These are phyloP conservation scores for Nakataea oryzae DNA, from an alignment of 2,329 filamentous ascomycete genomes.

Conservation along the genomic window DNA sequence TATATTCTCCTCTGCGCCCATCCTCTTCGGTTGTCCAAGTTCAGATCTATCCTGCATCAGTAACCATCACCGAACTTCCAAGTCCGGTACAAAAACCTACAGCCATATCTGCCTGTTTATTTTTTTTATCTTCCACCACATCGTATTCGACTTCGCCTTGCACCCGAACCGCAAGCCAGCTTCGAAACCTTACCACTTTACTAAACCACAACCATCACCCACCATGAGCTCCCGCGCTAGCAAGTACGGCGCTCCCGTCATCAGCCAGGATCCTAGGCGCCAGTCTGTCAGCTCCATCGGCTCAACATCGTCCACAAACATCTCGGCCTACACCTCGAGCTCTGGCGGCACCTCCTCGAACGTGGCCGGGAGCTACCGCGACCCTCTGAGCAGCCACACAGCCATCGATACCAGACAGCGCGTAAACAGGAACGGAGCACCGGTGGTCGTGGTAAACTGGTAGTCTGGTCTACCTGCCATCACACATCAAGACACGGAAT, in stretches of 20 bases:
- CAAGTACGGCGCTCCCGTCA: constrained; percentile 2
- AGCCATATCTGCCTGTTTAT: not conserved
- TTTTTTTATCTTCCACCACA: not conserved
- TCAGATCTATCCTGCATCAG: not conserved
- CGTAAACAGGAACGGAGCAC: not conserved
- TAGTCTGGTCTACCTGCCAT: not conserved
- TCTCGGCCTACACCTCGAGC: not conserved
- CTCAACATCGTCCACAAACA: not conserved
- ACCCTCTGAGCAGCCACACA: not conserved
- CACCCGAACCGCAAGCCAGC: not conserved
- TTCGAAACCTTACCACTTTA: no score
- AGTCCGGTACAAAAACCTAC: not conserved
- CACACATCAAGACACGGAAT: not conserved
- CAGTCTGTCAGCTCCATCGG: constrained; percentile 1
- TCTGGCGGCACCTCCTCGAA: not conserved
- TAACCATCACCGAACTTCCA: not conserved
- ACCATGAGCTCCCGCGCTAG: not conserved
- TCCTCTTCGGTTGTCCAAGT: not conserved
- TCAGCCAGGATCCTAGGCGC: not conserved
- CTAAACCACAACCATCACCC: not conserved
- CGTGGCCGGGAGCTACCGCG: not conserved
- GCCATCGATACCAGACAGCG: not conserved
- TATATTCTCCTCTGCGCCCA: not conserved
- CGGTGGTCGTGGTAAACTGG: constrained; percentile 1
- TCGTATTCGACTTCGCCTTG: not conserved